Base-by-base conservation (phyloP, 1,139 yeast species). In the Kurtzmaniella natalensis region DNA sequence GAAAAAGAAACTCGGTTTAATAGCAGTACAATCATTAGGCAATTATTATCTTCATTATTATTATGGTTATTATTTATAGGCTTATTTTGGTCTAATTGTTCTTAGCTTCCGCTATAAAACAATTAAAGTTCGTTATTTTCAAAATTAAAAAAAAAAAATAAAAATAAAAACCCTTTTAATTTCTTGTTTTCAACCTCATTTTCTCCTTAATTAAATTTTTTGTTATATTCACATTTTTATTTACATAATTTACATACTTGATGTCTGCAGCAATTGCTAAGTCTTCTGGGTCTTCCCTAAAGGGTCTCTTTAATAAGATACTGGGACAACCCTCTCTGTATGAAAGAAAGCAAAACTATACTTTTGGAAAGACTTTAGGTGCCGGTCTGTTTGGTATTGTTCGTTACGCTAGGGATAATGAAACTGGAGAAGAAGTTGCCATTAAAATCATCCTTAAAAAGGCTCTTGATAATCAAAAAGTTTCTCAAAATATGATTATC, bases 381-480 rank as follows among this genome's bases (percentile, higher is more conserved):
- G 95, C 95, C 1, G 96, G 96, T 3, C 77, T 94, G 1, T 88
- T 84, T 62, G 96, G 96, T 22, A 81, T 86, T 15, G 96, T 88
- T 4, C 70, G 94, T 45, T 76, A 78, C 45, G 96, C 95, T 1
- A 64, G 79, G 31, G 72, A 74, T 46, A 61, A 64, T 38, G 57
- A 59, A 17, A 76, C 81, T 5, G 66, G 70, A 30, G 87, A 83
- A 45, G 79, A 83, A 38, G 95, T 86, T 14, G 96, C 96, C 1
- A 77, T 88, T 41, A 88, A 88, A 62, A 84, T 88, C 45, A 79
- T 88, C 33, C 64, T 84, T 50, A 87, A 86, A 61, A 84, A 83
- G 53, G 86, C 88, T 2, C 66, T 88, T 45, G 19, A 26, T 18
- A 14, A 18, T 14, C 26, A 23, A 11, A 78, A 79, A 50, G 94